Evolutionary conservation across 2,329 filamentous ascomycete genomes (phyloP).

Genomic region (Aspergillus brasiliensis): DNA sequence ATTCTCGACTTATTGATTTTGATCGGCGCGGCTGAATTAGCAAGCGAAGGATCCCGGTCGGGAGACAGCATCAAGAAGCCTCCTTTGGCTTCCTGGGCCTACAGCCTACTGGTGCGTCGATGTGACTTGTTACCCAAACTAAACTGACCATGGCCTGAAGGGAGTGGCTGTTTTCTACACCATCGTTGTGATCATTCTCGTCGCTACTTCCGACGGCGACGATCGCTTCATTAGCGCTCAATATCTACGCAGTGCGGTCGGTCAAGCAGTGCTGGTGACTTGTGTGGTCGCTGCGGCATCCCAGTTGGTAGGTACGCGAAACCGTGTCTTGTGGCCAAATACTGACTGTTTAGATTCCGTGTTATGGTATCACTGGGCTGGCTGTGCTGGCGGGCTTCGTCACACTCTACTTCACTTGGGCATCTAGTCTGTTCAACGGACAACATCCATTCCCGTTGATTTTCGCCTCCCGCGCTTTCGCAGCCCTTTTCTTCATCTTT

Average conservation of each 20-base stretch:
- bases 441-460: slow-evolving; percentile 37
- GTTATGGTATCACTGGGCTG: slow-evolving; percentile 43
- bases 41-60: slow-evolving; percentile 20
- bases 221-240: slow-evolving; percentile 42
- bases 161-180: slow-evolving; percentile 41
- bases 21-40: slow-evolving; percentile 35
- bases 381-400: slow-evolving; percentile 41
- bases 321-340: not conserved
- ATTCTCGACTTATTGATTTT: slow-evolving; percentile 47
- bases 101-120: slow-evolving; percentile 33
- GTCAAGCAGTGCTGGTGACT: slow-evolving; percentile 38
- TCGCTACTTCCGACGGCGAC: slow-evolving; percentile 36
- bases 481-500: slow-evolving; percentile 36
- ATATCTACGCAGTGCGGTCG: slow-evolving; percentile 43
- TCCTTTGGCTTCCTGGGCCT: slow-evolving; percentile 30
- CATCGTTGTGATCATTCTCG: slow-evolving; percentile 37
- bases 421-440: slow-evolving; percentile 35
- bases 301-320: slow-evolving; percentile 40
- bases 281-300: slow-evolving; percentile 39
- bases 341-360: slow-evolving; percentile 40
- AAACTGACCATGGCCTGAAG: slow-evolving; percentile 20
- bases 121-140: not conserved
- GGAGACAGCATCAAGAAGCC: slow-evolving; percentile 29
- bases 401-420: slow-evolving; percentile 35
- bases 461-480: slow-evolving; percentile 27